phyloP scores from a whole-genome alignment of 2,329 filamentous ascomycete genomes.

The Xylaria sp. region DNA sequence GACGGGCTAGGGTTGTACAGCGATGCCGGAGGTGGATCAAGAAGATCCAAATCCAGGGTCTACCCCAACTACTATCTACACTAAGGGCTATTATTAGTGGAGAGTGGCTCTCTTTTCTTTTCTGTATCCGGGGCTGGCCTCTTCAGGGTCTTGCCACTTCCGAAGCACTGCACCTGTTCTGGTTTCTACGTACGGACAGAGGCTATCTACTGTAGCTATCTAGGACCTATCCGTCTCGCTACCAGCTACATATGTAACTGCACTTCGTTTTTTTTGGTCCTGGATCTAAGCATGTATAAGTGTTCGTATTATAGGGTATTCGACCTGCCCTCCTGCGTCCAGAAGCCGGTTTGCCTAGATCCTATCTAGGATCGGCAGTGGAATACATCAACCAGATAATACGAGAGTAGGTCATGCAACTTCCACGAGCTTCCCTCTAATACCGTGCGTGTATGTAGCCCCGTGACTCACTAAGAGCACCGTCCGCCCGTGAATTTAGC shows the following conservation, averaged over 20 bases:
- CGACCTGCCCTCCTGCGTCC: not conserved
- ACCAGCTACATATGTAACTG: not conserved
- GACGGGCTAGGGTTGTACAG: constrained; percentile 7
- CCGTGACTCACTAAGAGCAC: not conserved
- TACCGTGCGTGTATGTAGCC: too few species aligned
- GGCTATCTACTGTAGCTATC: too few species aligned
- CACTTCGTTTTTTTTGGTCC: not conserved
- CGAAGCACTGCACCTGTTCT: too few species aligned
- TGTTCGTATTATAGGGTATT: not conserved
- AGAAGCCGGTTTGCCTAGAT: not conserved
- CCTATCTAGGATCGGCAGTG: not conserved
- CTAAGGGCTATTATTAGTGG: not conserved
- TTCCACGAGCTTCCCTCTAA: not conserved
- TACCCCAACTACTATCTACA: constrained; percentile 18
- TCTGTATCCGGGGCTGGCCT: constrained; percentile 14
- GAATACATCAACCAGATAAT: not conserved
- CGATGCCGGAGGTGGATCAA: constrained; percentile 35
- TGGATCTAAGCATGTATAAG: not conserved
- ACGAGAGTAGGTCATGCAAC: not conserved
- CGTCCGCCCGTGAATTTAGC: constrained; percentile 7
- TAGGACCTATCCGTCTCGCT: not conserved
- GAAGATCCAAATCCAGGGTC: constrained; percentile 19
- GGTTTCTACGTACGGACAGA: not conserved
- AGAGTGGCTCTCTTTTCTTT: not conserved
- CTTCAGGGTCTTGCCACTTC: not conserved